These are phyloP conservation scores for Alternaria ethzedia DNA, from an alignment of 2,329 filamentous ascomycete genomes.

Conservation along the genomic window DNA sequence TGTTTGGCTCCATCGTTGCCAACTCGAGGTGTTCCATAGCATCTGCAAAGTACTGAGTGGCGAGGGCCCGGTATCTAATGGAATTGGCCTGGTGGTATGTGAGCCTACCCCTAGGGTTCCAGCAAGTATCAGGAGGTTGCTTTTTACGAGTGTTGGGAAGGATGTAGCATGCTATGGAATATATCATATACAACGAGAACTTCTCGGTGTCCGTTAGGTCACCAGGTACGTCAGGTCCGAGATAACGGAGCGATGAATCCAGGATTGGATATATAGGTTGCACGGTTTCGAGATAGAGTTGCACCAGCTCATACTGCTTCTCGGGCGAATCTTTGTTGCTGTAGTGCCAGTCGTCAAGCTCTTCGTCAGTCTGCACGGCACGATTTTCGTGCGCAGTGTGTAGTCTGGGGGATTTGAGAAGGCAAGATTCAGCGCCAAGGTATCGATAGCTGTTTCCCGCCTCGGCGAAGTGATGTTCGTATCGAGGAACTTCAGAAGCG, in stretches of 20 bases:
- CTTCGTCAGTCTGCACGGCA: slow-evolving; percentile 22
- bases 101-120: slow-evolving; percentile 33
- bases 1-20: slow-evolving; percentile 40
- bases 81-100: slow-evolving; percentile 39
- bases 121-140: slow-evolving; percentile 25
- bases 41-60: slow-evolving; percentile 32
- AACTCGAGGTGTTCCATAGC: slow-evolving; percentile 43
- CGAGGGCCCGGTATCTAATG: slow-evolving; percentile 37
- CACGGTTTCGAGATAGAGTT: slow-evolving; percentile 37
- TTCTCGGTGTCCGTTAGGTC: slow-evolving; percentile 34
- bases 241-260: slow-evolving; percentile 34
- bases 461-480: slow-evolving; percentile 44
- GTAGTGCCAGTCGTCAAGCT: slow-evolving; percentile 34
- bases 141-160: slow-evolving; percentile 35
- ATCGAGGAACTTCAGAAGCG: slow-evolving; percentile 23
- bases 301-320: slow-evolving; percentile 38
- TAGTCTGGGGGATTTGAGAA: slow-evolving; percentile 40
- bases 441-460: slow-evolving; percentile 44
- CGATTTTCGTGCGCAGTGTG: slow-evolving; percentile 21
- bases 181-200: slow-evolving; percentile 46
- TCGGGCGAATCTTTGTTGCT: slow-evolving; percentile 31
- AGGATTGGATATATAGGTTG: slow-evolving; percentile 41
- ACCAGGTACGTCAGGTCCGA: slow-evolving; percentile 26
- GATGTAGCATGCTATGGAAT: slow-evolving; percentile 44
- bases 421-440: slow-evolving; percentile 42